phyloP scores from a whole-genome alignment of 257 asterid species.

The Verbena officinalis region DNA sequence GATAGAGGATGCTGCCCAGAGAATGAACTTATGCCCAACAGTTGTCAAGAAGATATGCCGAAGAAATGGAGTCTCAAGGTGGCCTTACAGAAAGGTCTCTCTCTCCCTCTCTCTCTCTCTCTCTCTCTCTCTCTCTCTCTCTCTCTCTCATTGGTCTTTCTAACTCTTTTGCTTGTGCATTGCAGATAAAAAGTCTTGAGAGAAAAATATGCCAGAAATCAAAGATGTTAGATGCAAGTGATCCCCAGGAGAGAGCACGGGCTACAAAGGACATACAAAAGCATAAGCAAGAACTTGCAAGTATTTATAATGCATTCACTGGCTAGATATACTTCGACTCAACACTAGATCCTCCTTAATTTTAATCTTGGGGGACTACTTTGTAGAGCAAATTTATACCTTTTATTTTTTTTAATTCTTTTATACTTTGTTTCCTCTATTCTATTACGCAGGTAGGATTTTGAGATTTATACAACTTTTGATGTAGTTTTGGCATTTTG shows the following conservation, averaged over 20 bases:
- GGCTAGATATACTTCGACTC: conserved; percentile 6
- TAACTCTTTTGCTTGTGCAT: not conserved
- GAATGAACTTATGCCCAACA: conserved; percentile 69
- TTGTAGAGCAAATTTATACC: too few relatives aligned
- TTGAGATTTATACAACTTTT: not conserved
- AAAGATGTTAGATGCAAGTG: conserved; percentile 32
- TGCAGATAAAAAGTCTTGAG: conserved; percentile 67
- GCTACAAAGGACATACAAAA: conserved; percentile 39
- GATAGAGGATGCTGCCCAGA: conserved; percentile 60
- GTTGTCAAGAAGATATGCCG: conserved; percentile 87
- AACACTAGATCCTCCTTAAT: not conserved
- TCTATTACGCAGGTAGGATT: not conserved
- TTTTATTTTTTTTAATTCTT: not conserved
- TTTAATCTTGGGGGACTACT: too few relatives aligned
- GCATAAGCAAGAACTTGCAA: conserved; percentile 49
- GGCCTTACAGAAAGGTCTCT: conserved; percentile 85
- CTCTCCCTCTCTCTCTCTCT: conserved; percentile 10
- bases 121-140: conserved; percentile 1
- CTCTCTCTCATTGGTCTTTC: not conserved
- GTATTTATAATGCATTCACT: conserved; percentile 38
- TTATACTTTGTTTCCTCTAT: not conserved
- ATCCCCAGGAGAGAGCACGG: conserved; percentile 40
- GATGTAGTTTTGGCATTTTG: too few relatives aligned
- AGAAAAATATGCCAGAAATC: conserved; percentile 42
- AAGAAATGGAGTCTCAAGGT: conserved; percentile 62